These are phyloP conservation scores for Alternaria atra DNA, from an alignment of 2,329 filamentous ascomycete genomes.

Conservation along the genomic window DNA sequence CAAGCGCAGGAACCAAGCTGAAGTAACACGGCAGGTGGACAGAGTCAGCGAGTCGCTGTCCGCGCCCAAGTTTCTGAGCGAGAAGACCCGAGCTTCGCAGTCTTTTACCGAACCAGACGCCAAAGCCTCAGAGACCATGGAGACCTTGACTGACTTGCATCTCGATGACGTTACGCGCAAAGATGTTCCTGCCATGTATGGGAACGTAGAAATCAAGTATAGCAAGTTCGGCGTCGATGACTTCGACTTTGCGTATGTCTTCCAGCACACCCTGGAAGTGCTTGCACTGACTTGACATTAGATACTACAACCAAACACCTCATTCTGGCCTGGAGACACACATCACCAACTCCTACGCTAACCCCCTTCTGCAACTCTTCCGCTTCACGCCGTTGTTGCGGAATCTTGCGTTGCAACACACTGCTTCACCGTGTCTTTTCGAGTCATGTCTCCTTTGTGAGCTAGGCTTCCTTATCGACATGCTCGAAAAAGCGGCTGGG, in stretches of 20 bases:
- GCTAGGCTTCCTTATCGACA: slow-evolving; percentile 94
- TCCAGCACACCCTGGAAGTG: not conserved
- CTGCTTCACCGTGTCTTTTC: slow-evolving; percentile 81
- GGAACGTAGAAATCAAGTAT: slow-evolving; percentile 97
- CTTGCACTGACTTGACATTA: slow-evolving; percentile 44
- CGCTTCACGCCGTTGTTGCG: slow-evolving; percentile 88
- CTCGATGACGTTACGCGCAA: slow-evolving; percentile 76
- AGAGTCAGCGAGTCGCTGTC: slow-evolving; percentile 69
- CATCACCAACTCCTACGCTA: slow-evolving; percentile 96
- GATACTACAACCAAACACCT: slow-evolving; percentile 91
- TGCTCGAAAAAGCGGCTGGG: slow-evolving; percentile 94
- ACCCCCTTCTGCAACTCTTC: slow-evolving; percentile 88
- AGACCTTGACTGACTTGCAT: slow-evolving; percentile 72
- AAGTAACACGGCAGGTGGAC: slow-evolving; percentile 72
- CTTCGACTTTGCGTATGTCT: slow-evolving; percentile 87
- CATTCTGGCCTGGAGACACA: slow-evolving; percentile 96
- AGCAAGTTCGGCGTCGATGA: slow-evolving; percentile 99
- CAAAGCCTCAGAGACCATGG: slow-evolving; percentile 63
- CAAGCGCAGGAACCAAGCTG: slow-evolving; percentile 80
- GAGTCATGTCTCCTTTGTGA: slow-evolving; percentile 92
- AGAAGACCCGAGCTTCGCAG: slow-evolving; percentile 78
- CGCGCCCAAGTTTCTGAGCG: slow-evolving; percentile 93
- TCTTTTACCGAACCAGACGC: slow-evolving; percentile 39
- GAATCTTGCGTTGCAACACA: slow-evolving; percentile 88
- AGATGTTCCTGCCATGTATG: slow-evolving; percentile 88